Percentiles rank a stretch among this genome's conserved stretches.
Evolutionary conservation across 1,284 basidiomycete species (phyloP).

Genomic region (Wolfiporia cocos): DNA sequence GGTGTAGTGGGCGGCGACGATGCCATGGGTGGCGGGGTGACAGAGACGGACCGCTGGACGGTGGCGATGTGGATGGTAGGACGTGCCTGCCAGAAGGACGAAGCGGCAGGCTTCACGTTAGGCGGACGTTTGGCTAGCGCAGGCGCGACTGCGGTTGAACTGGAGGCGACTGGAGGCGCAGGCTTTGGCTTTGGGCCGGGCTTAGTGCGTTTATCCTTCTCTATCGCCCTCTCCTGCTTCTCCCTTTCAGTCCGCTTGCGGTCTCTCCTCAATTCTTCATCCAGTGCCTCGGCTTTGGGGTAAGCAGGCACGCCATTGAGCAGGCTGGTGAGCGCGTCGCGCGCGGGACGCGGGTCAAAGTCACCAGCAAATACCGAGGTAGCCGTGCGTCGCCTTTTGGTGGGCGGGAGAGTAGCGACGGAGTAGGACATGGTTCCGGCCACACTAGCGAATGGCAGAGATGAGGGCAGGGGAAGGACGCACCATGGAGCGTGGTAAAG

Average conservation of each 20-base stretch:
- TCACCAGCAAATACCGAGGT: constrained; percentile 67
- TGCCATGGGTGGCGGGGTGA: constrained; percentile 64
- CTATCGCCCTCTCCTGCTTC: constrained; percentile 36
- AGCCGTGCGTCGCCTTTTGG: constrained; percentile 51
- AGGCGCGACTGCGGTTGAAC: constrained; percentile 3
- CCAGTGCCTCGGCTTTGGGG: constrained; percentile 51
- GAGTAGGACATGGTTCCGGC: constrained; percentile 15
- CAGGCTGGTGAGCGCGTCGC: constrained; percentile 72
- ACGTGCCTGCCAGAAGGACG: constrained; percentile 56
- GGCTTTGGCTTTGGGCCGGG: constrained; percentile 15
- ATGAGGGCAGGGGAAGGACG: constrained; percentile 15
- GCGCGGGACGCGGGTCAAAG: constrained; percentile 57
- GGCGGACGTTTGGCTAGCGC: constrained; percentile 10
- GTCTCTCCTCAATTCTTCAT: constrained; percentile 43
- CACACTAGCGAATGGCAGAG: constrained; percentile 1
- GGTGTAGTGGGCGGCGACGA: constrained; percentile 66
- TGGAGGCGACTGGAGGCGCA: constrained; percentile 12
- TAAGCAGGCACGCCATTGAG: constrained; percentile 68
- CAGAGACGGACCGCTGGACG: constrained; percentile 61
- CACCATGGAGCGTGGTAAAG: constrained; percentile 19
- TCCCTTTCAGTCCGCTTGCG: constrained; percentile 43
- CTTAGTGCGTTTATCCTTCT: constrained; percentile 28
- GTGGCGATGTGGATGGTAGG: constrained; percentile 64
- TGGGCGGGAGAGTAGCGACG: constrained; percentile 10
- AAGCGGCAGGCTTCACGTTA: constrained; percentile 20